Base-by-base conservation (phyloP, 371 early-diverging fungal species). In the Syncephalastrum racemosum region DNA sequence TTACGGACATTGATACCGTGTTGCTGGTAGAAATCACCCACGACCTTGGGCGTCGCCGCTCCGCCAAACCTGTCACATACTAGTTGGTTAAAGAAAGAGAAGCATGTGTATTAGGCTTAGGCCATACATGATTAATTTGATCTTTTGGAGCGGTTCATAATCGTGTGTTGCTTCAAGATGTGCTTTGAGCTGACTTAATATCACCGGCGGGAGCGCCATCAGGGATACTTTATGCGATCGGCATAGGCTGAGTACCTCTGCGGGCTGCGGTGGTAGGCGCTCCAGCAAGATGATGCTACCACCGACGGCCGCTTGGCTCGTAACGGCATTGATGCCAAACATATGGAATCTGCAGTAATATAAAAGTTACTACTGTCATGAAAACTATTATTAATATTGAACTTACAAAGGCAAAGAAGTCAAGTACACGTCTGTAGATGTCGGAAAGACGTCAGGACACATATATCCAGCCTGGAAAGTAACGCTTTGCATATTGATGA, bases 1-100 rank as follows among this genome's bases (percentile, higher is more conserved):
- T 54, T 46, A n/a, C 50, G 36, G 12, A 60, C 24, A 10, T 60
- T 60, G 27, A 60, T 25, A 0, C 47, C 41, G n/a, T 54, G 49
- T 1, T 49, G 19, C 20, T 27, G 27, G 5, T 50, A 50, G n/a
- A 48, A 42, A 18, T 60, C 45, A 3, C 59, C 59, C 2, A 46
- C 36, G 16, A 14, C 23, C 1, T 16, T 4, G 3, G 45, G 25
- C 0, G 53, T 18, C 2, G 59, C 40, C 2, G 59, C 59, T 15
- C 59, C 59, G 27, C 46, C 45, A 46, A 46, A 31, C 10, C 36
- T 31, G 5, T 10, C 2, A 31, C 1, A n/a, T n/a, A n/a, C n/a
- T n/a, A n/a, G n/a, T n/a, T n/a, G n/a, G n/a, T n/a, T n/a, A n/a
- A n/a, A n/a, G n/a, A n/a, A n/a, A n/a, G n/a, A n/a, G n/a, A n/a